Evolutionary conservation across 768 basidiomycete species (phyloP).

Genomic region (Naganishia friedmannii): DNA sequence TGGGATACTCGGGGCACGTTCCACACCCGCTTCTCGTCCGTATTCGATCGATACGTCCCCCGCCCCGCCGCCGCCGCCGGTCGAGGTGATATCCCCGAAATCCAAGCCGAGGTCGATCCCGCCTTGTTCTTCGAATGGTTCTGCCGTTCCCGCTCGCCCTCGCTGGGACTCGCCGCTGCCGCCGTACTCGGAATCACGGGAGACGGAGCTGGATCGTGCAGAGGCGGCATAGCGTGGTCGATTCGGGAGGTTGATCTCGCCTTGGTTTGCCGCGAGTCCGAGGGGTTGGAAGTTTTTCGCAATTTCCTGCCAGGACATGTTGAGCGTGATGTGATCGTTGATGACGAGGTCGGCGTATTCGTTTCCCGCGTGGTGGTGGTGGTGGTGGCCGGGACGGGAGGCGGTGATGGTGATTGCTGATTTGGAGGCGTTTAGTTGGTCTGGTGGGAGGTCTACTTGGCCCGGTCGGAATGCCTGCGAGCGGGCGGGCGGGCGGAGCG

Average conservation of each 20-base stretch:
- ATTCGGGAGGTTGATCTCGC: constrained; percentile 77
- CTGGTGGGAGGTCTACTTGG: constrained; percentile 91
- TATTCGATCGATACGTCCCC: constrained; percentile 22
- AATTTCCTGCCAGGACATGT: constrained; percentile 22
- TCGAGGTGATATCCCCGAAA: constrained; percentile 19
- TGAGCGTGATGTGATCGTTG: constrained; percentile 13
- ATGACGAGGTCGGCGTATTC: constrained; percentile 5
- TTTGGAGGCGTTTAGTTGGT: constrained; percentile 79
- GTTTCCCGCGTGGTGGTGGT: too few species aligned
- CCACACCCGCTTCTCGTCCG: constrained; percentile 25
- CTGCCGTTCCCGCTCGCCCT: constrained; percentile 59
- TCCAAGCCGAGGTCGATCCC: constrained; percentile 69
- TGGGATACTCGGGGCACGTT: constrained; percentile 54
- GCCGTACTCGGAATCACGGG: constrained; percentile 25
- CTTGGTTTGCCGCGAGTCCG: constrained; percentile 76
- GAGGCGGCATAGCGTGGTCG: constrained; percentile 67
- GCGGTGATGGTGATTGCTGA: constrained; percentile 79
- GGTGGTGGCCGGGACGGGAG: background rate
- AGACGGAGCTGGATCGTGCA: constrained; percentile 61
- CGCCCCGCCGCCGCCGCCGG: background rate
- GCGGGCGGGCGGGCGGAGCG: background rate
- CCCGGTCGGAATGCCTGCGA: constrained; percentile 86
- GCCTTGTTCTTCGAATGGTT: constrained; percentile 57
- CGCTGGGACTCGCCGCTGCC: too few species aligned
- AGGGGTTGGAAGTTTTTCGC: constrained; percentile 52